These are phyloP conservation scores for Graphilbum fragrans DNA, from an alignment of 2,329 filamentous ascomycete genomes.

Conservation along the genomic window DNA sequence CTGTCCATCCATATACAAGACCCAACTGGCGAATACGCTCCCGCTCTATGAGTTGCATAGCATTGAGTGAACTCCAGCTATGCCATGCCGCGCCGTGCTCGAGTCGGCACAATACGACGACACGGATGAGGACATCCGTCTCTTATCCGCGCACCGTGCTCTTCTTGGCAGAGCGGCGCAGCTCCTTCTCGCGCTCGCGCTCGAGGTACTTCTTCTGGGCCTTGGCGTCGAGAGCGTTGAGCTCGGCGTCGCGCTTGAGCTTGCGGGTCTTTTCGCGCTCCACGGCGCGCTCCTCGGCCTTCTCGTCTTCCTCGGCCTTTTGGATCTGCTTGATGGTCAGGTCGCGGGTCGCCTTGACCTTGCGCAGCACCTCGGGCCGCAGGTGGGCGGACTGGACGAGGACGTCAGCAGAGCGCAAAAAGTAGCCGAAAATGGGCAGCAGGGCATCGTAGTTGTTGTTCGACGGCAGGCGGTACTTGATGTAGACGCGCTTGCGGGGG, in stretches of 20 bases:
- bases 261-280: constrained; percentile 72
- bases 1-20: too few species aligned
- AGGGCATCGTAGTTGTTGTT: constrained; percentile 51
- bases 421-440: constrained; percentile 67
- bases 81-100: neutral
- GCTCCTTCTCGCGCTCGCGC: constrained; percentile 65
- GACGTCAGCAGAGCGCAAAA: constrained; percentile 72
- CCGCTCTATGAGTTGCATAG: too few species aligned
- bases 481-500: constrained; percentile 76
- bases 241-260: constrained; percentile 75
- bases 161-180: constrained; percentile 42
- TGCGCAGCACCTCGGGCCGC: constrained; percentile 79
- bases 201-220: constrained; percentile 79
- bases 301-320: constrained; percentile 66
- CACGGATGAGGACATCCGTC: too few species aligned
- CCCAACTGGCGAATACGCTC: too few species aligned
- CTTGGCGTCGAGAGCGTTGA: constrained; percentile 66
- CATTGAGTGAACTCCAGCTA: too few species aligned
- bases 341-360: constrained; percentile 70
- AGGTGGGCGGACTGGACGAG: constrained; percentile 71
- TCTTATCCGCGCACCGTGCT: constrained; percentile 37
- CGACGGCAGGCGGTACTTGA: constrained; percentile 60
- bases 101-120: neutral
- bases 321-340: constrained; percentile 68
- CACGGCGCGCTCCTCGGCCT: constrained; percentile 62